These are phyloP conservation scores for Cydonia oblonga DNA, from an alignment of 331 rosid species.

Conservation along the genomic window DNA sequence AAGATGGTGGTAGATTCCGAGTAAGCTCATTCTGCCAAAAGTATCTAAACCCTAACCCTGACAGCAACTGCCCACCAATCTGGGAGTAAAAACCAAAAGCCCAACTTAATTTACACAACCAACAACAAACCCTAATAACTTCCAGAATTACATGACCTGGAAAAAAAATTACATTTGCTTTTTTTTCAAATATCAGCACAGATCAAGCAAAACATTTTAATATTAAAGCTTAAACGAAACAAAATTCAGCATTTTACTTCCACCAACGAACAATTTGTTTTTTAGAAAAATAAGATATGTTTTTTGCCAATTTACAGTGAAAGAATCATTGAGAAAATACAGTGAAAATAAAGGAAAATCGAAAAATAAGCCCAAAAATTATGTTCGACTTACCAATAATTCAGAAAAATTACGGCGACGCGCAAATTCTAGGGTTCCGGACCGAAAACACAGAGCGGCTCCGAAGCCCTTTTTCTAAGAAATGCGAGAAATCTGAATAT, in stretches of 20 bases:
- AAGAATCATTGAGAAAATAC: neutral
- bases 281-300: neutral
- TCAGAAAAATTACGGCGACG: conserved; percentile 25
- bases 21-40: neutral
- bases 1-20: neutral
- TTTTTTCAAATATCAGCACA: neutral
- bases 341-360: conserved; percentile 12
- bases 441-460: conserved; percentile 19
- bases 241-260: conserved; percentile 4
- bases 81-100: neutral
- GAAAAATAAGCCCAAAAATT: conserved; percentile 11
- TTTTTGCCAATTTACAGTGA: conserved; percentile 7
- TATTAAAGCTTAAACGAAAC: neutral
- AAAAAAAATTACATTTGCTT: neutral
- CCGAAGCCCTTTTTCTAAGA: conserved; percentile 19
- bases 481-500: conserved; percentile 18
- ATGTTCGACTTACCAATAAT: conserved; percentile 27
- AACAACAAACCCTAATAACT: conserved; percentile 11
- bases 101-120: neutral
- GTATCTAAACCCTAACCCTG: neutral
- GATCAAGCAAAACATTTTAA: neutral
- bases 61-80: conserved; percentile 1
- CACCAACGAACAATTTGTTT: conserved; percentile 10
- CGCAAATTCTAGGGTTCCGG: conserved; percentile 30
- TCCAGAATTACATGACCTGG: neutral